These are phyloP conservation scores for Nicotiana paniculata DNA, from an alignment of 257 asterid genomes.

Conservation along the genomic window DNA sequence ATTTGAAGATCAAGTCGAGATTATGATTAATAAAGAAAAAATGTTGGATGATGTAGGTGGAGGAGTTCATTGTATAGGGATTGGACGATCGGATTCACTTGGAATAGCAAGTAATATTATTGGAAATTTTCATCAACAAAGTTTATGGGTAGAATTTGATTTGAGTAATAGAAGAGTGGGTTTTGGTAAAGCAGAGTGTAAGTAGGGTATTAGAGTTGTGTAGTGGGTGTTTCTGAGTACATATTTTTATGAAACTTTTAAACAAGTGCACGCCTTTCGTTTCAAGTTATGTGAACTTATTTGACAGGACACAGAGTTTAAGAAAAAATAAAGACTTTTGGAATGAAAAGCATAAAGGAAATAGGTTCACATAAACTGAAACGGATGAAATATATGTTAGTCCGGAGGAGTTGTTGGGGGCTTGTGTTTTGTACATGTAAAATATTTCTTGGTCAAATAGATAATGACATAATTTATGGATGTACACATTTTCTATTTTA, in stretches of 20 bases:
- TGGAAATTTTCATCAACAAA: conserved; percentile 86
- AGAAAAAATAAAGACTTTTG: no score
- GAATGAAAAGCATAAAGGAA: no score
- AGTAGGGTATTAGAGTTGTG: not conserved
- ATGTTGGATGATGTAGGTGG: conserved; percentile 48
- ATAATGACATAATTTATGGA: not conserved
- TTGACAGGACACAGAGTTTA: no score
- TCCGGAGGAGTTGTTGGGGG: not conserved
- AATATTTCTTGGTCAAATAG: not conserved
- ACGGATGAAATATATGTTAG: not conserved
- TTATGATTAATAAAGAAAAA: conserved; percentile 35
- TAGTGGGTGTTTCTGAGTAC: conserved; percentile 2
- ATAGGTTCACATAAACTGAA: no score
- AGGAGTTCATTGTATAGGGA: conserved; percentile 61
- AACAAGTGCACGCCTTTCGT: not conserved
- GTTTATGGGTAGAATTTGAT: conserved; percentile 91
- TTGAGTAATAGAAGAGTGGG: conserved; percentile 46
- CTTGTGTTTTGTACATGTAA: not conserved
- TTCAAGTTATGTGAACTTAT: no score
- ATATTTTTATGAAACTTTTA: conserved; percentile 18
- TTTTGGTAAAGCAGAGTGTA: conserved; percentile 62
- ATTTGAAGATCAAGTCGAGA: conserved; percentile 55
- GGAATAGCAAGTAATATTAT: conserved; percentile 66
- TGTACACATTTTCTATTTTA: not conserved
- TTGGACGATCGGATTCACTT: conserved; percentile 66